phyloP scores from a whole-genome alignment of 2,329 filamentous ascomycete species.

The Fusarium annulatum region DNA sequence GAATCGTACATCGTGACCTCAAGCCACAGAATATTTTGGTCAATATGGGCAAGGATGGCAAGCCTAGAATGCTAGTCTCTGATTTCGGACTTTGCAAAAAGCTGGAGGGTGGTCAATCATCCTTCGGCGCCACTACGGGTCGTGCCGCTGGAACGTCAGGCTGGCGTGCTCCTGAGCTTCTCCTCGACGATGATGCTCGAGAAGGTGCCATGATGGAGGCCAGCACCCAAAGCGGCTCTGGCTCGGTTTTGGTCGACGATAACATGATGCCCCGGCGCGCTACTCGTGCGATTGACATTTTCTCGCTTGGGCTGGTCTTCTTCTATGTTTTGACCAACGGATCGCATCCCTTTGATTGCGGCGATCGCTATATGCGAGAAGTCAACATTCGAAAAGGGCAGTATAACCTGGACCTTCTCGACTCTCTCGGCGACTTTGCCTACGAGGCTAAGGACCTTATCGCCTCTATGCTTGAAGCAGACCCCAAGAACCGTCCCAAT shows the following conservation, averaged over 20 bases:
- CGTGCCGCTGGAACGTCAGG: slow-evolving; percentile 93
- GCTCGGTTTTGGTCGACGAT: slow-evolving; percentile 66
- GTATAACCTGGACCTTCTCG: slow-evolving; percentile 76
- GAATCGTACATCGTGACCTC: slow-evolving; percentile 96
- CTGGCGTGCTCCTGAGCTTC: slow-evolving; percentile 94
- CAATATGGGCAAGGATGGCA: slow-evolving; percentile 74
- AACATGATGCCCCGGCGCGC: slow-evolving; percentile 77
- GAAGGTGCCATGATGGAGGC: slow-evolving; percentile 60
- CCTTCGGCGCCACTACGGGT: slow-evolving; percentile 92
- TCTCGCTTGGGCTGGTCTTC: slow-evolving; percentile 97
- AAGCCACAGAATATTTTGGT: slow-evolving; percentile 99
- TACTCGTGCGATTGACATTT: slow-evolving; percentile 96
- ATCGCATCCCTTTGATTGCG: slow-evolving; percentile 91
- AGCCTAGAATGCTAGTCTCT: slow-evolving; percentile 89
- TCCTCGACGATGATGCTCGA: slow-evolving; percentile 80
- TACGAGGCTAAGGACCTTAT: slow-evolving; percentile 91
- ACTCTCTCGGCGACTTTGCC: slow-evolving; percentile 82
- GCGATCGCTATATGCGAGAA: slow-evolving; percentile 94
- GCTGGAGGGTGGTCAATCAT: slow-evolving; percentile 91
- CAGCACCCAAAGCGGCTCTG: slow-evolving; percentile 70
- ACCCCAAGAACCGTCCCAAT: slow-evolving; percentile 71
- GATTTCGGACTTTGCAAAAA: slow-evolving; percentile 99
- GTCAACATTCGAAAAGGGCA: slow-evolving; percentile 96
- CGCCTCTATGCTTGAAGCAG: slow-evolving; percentile 74
- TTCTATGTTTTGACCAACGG: slow-evolving; percentile 98